A percentile compares a stretch with the other conserved stretches of the same genome.
These are phyloP conservation scores for Rusavskia elegans DNA, from an alignment of 495 filamentous ascomycete genomes.

Conservation along the genomic window DNA sequence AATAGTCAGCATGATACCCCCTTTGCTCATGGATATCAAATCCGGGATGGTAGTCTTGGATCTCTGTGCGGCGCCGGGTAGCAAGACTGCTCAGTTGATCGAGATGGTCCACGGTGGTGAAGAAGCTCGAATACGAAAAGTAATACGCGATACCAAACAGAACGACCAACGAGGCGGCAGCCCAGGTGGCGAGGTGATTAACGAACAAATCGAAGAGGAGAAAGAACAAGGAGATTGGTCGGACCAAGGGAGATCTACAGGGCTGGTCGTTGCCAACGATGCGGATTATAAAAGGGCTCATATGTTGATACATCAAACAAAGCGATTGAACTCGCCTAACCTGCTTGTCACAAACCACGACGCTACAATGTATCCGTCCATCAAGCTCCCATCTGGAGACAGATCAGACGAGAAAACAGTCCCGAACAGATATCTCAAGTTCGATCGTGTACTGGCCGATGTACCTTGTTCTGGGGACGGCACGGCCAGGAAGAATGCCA, in stretches of 20 bases:
- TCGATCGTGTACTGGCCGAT: slow-evolving; percentile 89
- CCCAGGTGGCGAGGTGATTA: slow-evolving; percentile 24
- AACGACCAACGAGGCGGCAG: slow-evolving; percentile 29
- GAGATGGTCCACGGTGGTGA: slow-evolving; percentile 89
- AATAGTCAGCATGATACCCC: slow-evolving; percentile 96
- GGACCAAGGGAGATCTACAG: slow-evolving; percentile 77
- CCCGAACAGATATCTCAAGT: slow-evolving; percentile 70
- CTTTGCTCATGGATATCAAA: slow-evolving; percentile 75
- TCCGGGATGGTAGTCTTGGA: slow-evolving; percentile 89
- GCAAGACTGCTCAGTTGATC: slow-evolving; percentile 88
- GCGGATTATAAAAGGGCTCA: slow-evolving; percentile 87
- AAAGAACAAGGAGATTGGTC: slow-evolving; percentile 37
- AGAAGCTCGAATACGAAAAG: slow-evolving; percentile 58
- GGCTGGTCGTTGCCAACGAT: slow-evolving; percentile 88
- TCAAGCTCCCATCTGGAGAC: slow-evolving; percentile 47
- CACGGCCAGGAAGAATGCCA: slow-evolving; percentile 76
- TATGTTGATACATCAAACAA: slow-evolving; percentile 94
- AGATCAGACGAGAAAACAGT: slow-evolving; percentile 30
- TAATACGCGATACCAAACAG: slow-evolving; percentile 34
- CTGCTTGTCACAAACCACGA: slow-evolving; percentile 97
- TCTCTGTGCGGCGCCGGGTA: slow-evolving; percentile 90
- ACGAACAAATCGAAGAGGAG: slow-evolving; percentile 25
- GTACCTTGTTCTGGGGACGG: slow-evolving; percentile 96
- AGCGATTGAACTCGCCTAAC: slow-evolving; percentile 90
- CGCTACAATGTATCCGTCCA: slow-evolving; percentile 85